phyloP scores from a whole-genome alignment of 805 yeast species.

The Tetrapisispora pingtungensis region DNA sequence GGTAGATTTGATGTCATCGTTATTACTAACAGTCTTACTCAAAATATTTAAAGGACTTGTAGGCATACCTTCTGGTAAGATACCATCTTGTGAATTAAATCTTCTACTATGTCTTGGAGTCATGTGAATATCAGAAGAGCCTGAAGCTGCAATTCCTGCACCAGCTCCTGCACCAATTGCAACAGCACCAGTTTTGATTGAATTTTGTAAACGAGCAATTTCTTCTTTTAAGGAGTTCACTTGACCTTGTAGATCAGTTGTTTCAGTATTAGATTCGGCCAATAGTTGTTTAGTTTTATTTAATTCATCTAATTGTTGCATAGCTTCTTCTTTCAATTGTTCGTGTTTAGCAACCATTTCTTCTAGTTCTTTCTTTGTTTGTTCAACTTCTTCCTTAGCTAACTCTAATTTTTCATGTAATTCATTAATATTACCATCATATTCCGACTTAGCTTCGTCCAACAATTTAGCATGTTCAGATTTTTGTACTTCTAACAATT shows the following conservation, averaged over 20 bases:
- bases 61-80: conserved; percentile 9
- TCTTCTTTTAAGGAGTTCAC: conserved; percentile 40
- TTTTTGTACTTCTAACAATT: conserved; percentile 45
- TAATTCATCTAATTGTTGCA: conserved; percentile 50
- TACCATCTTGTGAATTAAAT: conserved; percentile 16
- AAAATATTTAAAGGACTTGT: conserved; percentile 15
- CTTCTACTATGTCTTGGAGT: conserved; percentile 29
- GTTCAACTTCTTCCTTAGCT: conserved; percentile 46
- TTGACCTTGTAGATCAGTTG: conserved; percentile 53
- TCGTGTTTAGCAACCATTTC: conserved; percentile 52
- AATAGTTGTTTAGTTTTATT: conserved; percentile 49
- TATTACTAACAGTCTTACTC: conserved; percentile 5
- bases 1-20: conserved; percentile 23
- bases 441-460: conserved; percentile 37
- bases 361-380: conserved; percentile 49
- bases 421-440: conserved; percentile 37
- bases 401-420: conserved; percentile 47
- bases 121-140: conserved; percentile 20
- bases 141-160: conserved; percentile 11
- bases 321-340: conserved; percentile 54
- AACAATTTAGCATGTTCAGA: conserved; percentile 40
- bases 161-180: conserved; percentile 7
- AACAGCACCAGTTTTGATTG: conserved; percentile 26
- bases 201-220: conserved; percentile 34
- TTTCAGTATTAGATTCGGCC: conserved; percentile 50